phyloP scores from a whole-genome alignment of 2,329 filamentous ascomycete species.

The Simplicillium aogashimaense region DNA sequence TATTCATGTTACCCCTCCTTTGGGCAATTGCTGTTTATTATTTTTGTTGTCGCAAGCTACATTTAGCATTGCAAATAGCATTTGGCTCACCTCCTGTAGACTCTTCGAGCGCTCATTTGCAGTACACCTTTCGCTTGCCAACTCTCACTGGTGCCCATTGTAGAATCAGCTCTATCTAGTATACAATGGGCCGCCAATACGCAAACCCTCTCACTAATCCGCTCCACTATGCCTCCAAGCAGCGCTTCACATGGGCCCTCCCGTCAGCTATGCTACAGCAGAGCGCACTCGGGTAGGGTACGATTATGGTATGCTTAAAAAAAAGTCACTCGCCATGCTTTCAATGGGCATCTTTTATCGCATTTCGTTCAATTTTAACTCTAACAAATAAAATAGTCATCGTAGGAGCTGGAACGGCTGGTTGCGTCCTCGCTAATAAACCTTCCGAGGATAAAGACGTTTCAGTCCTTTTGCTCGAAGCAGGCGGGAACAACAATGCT shows the following conservation, averaged over 20 bases:
- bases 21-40: too few species aligned
- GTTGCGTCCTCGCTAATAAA: constrained; percentile 17
- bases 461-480: constrained; percentile 11
- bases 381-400: constrained; percentile 9
- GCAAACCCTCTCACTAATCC: constrained; percentile 6
- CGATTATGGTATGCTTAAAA: constrained; percentile 4
- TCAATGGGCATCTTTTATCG: background rate
- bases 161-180: too few species aligned
- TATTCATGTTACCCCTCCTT: too few species aligned
- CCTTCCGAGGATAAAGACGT: constrained; percentile 14
- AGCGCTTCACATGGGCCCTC: constrained; percentile 3
- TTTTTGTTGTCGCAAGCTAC: too few species aligned
- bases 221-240: constrained; percentile 7
- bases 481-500: constrained; percentile 8
- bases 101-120: too few species aligned
- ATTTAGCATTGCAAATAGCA: too few species aligned
- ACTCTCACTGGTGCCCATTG: too few species aligned
- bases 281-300: constrained; percentile 4
- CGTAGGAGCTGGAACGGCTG: constrained; percentile 17
- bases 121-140: too few species aligned
- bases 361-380: background rate
- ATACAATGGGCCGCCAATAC: constrained; percentile 6
- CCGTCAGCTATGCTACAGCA: constrained; percentile 1
- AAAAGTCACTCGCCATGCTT: too few species aligned
- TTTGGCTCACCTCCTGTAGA: too few species aligned